Evolutionary conservation across 257 asterid genomes (phyloP).

Genomic region (Nicotiana obtusifolia): DNA sequence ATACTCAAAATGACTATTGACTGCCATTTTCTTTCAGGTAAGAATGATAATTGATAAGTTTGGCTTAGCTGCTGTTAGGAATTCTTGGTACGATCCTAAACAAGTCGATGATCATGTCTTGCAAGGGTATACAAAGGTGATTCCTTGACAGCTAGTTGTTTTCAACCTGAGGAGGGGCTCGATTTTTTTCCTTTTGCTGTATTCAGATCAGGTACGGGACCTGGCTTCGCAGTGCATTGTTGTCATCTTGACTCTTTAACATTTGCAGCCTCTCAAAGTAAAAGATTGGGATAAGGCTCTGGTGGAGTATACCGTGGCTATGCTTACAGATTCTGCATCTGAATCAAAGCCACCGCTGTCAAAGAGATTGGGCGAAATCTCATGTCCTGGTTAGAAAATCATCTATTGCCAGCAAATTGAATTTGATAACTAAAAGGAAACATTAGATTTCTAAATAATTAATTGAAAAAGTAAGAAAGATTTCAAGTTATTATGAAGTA

Average conservation of each 20-base stretch:
- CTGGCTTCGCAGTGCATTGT: background rate
- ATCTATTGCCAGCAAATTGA: conserved; percentile 1
- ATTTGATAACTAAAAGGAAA: background rate
- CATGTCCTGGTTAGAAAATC: conserved; percentile 73
- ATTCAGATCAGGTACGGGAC: background rate
- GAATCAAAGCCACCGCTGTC: conserved; percentile 45
- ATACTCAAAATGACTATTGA: conserved; percentile 1
- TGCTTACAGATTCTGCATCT: conserved; percentile 62
- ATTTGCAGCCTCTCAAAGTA: conserved; percentile 68
- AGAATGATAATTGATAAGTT: conserved; percentile 66
- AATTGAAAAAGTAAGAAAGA: background rate
- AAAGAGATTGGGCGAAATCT: conserved; percentile 54
- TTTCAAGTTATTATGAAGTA: background rate
- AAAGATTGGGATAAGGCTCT: conserved; percentile 97
- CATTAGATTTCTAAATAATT: background rate
- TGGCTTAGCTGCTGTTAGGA: conserved; percentile 58
- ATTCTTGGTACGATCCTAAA: conserved; percentile 77
- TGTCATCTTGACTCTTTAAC: background rate
- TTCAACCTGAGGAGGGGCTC: background rate
- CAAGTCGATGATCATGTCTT: conserved; percentile 73
- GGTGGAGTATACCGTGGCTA: conserved; percentile 64
- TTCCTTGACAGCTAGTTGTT: conserved; percentile 2
- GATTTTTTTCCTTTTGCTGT: background rate
- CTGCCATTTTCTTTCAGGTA: conserved; percentile 41
- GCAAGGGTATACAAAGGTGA: conserved; percentile 90